Evolutionary conservation across 2,329 filamentous ascomycete genomes (phyloP), one percentile per base, ranked within the genome.

Genomic region (Pyrenochaeta sp.): DNA sequence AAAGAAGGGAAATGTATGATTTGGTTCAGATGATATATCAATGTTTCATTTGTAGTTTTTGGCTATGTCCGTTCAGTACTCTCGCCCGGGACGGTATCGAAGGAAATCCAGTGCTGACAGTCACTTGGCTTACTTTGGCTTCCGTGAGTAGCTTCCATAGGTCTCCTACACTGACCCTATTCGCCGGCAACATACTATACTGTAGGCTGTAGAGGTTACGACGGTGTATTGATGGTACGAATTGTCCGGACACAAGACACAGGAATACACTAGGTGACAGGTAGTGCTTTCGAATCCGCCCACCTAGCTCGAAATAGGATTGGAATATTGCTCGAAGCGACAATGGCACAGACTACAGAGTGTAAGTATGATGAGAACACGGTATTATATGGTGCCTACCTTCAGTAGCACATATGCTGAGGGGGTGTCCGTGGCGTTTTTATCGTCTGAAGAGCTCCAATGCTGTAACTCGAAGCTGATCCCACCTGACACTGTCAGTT

Each of bases 131-230:
- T 4, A 32, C 27, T 21, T 56, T 51, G 10, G 45, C 43, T 42
- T 61, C 55, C 11, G 48, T 65, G 29, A 94, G 74, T 26, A 83
- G 81, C 29, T 81, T 78, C 94, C 95, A 99, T 69, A 97, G 87
- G 66, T 96, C 91, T 60, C 82, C 78, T 44, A 97, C 88, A 2
- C 87, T 85, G 0, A 90, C 88, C 30, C 95, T 79, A 40, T 83
- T 82, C 6, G 89, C 88, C 0, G 95, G 95, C 27, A 99, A 80
- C 90, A 97, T 97, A 74, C 90, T 96, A 72, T 99, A 99, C 74
- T 99, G 94, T 61, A 99, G 78, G 58, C 90, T 95, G 73, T 99
- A 99, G 36, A 99, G 79, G 65, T 94, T 95, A 66, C 92, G 93
- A 38, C 95, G 84, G 67, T 96, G 92, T 35, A 99, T 95, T 0